These are phyloP conservation scores for Tulasnella sp. DNA, from an alignment of 768 basidiomycete genomes.

Conservation along the genomic window DNA sequence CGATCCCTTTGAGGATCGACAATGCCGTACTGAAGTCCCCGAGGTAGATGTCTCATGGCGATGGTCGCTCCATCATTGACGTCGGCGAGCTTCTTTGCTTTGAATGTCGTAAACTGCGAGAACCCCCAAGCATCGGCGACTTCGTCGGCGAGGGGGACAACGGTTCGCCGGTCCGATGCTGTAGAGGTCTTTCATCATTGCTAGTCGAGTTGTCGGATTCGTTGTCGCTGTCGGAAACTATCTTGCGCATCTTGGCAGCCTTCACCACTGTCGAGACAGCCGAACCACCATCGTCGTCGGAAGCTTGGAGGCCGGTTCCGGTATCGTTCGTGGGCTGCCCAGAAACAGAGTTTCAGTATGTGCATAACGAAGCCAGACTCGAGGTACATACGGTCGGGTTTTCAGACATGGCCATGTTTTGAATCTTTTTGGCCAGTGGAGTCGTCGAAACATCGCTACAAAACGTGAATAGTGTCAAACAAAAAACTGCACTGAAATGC, in stretches of 20 bases:
- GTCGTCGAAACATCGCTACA: too few relatives aligned
- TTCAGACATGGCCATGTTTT: too few relatives aligned
- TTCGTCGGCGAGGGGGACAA: not conserved
- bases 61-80: not conserved
- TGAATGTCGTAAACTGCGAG: not conserved
- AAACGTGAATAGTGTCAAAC: too few relatives aligned
- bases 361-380: too few relatives aligned
- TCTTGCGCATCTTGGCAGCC: not conserved
- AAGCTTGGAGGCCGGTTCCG: not conserved
- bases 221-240: not conserved
- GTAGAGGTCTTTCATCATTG: too few relatives aligned
- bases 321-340: not conserved
- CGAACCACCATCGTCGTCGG: not conserved
- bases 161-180: too few relatives aligned
- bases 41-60: not conserved
- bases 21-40: not conserved
- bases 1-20: not conserved
- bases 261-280: not conserved
- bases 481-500: too few relatives aligned
- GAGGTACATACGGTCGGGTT: too few relatives aligned
- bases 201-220: not conserved
- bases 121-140: not conserved
- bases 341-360: too few relatives aligned
- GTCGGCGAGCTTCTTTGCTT: not conserved
- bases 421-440: too few relatives aligned